Evolutionary conservation across 768 basidiomycete species (phyloP).

Genomic region (Sistotremastrum niveocremeum): DNA sequence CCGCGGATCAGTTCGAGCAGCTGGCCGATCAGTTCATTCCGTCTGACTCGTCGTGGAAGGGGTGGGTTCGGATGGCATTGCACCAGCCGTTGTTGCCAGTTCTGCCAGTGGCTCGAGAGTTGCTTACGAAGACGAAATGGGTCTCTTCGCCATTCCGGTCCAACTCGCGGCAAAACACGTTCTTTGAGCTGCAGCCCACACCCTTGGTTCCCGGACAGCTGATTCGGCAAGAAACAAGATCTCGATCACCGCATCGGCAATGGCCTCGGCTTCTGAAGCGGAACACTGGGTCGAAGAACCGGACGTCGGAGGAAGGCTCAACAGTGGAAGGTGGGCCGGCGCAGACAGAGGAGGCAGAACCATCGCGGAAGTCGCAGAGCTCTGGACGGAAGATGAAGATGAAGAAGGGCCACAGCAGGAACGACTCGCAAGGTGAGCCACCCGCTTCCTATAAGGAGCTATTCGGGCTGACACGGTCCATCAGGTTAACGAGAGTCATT

Average conservation of each 20-base stretch:
- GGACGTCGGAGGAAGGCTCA: slow-evolving; percentile 11
- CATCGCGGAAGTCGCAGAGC: not conserved
- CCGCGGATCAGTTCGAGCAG: slow-evolving; percentile 50
- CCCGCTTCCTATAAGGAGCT: too few species aligned
- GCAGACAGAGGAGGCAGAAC: not conserved
- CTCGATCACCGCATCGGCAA: slow-evolving; percentile 14
- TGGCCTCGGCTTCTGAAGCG: slow-evolving; percentile 28
- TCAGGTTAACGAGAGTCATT: too few species aligned
- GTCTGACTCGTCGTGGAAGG: slow-evolving; percentile 63
- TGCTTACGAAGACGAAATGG: slow-evolving; percentile 67
- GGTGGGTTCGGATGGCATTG: slow-evolving; percentile 76
- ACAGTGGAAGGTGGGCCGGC: slow-evolving; percentile 4
- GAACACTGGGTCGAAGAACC: slow-evolving; percentile 18
- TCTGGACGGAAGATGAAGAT: too few species aligned
- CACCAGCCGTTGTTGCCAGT: slow-evolving; percentile 69
- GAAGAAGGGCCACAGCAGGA: too few species aligned
- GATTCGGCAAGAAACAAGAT: slow-evolving; percentile 7
- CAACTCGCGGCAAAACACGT: too few species aligned
- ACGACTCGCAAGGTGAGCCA: too few species aligned
- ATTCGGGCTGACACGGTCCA: too few species aligned
- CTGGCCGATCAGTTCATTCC: slow-evolving; percentile 69
- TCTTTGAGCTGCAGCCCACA: too few species aligned
- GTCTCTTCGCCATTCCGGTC: slow-evolving; percentile 19
- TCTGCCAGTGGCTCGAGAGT: slow-evolving; percentile 63
- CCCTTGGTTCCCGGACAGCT: too few species aligned